These are phyloP conservation scores for Hypoxylon sp. DNA, from an alignment of 2,329 filamentous ascomycete species.

Conservation along the genomic window DNA sequence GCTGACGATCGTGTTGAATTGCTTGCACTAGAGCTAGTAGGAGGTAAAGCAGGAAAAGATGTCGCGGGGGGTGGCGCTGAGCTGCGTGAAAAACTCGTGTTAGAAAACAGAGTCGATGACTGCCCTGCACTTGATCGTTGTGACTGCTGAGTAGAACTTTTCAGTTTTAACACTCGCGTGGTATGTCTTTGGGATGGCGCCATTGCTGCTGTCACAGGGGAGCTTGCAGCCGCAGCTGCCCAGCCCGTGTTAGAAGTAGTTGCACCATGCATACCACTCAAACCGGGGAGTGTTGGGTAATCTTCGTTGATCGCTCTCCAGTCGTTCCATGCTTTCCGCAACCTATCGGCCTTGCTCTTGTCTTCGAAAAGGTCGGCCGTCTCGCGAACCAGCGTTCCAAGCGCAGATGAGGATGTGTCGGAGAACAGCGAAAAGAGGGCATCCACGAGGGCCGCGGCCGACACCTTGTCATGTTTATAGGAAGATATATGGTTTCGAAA, in stretches of 20 bases:
- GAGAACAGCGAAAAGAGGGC: slow-evolving; percentile 87
- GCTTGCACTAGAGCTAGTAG: slow-evolving; percentile 28
- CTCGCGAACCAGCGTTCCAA: slow-evolving; percentile 92
- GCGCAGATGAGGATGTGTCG: slow-evolving; percentile 81
- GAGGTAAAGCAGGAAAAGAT: slow-evolving; percentile 53
- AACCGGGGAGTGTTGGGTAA: slow-evolving; percentile 88
- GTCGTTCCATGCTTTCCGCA: slow-evolving; percentile 91
- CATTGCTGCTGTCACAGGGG: slow-evolving; percentile 55
- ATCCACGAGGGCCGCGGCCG: slow-evolving; percentile 84
- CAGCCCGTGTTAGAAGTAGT: slow-evolving; percentile 71
- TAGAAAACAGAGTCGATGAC: slow-evolving; percentile 39
- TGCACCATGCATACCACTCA: slow-evolving; percentile 76
- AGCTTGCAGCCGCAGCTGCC: slow-evolving; percentile 70
- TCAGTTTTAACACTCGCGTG: slow-evolving; percentile 70
- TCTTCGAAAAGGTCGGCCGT: slow-evolving; percentile 94
- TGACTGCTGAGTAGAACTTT: slow-evolving; percentile 65
- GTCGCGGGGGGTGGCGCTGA: slow-evolving; percentile 40
- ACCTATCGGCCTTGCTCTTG: slow-evolving; percentile 76
- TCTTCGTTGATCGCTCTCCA: slow-evolving; percentile 97
- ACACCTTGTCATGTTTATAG: slow-evolving; percentile 78
- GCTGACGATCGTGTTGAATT: slow-evolving; percentile 42
- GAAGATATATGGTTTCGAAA: slow-evolving; percentile 87
- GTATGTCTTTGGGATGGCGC: slow-evolving; percentile 65
- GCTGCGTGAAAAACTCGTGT: slow-evolving; percentile 27
- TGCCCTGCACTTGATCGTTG: slow-evolving; percentile 53